These are phyloP conservation scores for Plectosphaerella sp. DNA, from an alignment of 2,329 filamentous ascomycete genomes.

Conservation along the genomic window DNA sequence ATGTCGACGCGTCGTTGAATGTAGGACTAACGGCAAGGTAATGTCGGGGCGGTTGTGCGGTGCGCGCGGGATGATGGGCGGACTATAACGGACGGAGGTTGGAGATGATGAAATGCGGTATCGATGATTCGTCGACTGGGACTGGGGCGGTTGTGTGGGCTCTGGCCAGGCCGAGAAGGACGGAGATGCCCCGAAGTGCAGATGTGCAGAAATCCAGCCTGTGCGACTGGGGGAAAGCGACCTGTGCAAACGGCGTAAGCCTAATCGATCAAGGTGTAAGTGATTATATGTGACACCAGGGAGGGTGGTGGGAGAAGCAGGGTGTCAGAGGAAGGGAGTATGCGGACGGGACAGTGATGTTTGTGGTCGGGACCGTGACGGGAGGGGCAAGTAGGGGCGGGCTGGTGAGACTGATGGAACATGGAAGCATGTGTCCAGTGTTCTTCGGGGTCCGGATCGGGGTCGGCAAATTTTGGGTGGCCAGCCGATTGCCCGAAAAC, in stretches of 20 bases:
- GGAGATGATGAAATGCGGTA: constrained; percentile 13
- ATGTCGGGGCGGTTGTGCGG: neutral
- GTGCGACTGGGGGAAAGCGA: constrained; percentile 3
- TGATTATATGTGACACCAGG: neutral
- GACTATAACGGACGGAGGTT: constrained; percentile 2
- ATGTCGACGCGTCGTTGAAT: constrained; percentile 2
- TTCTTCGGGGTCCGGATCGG: no score
- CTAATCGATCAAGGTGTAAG: neutral
- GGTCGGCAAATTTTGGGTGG: no score
- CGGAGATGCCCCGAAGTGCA: neutral
- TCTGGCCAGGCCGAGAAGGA: neutral
- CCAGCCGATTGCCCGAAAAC: no score
- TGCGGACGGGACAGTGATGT: no score
- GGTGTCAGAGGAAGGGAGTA: no score
- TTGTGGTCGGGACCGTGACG: no score
- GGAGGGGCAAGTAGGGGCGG: no score
- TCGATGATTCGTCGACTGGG: constrained; percentile 11
- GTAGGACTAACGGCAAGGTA: neutral
- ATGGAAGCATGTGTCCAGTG: no score
- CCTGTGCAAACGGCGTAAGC: constrained; percentile 8
- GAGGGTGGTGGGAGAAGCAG: no score
- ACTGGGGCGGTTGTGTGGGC: neutral
- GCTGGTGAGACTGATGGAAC: no score
- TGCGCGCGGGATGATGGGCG: constrained; percentile 2
- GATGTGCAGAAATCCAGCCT: constrained; percentile 5